Base-by-base conservation (phyloP, 2,329 filamentous ascomycete genomes). In the Ilyonectria mors-panacis region DNA sequence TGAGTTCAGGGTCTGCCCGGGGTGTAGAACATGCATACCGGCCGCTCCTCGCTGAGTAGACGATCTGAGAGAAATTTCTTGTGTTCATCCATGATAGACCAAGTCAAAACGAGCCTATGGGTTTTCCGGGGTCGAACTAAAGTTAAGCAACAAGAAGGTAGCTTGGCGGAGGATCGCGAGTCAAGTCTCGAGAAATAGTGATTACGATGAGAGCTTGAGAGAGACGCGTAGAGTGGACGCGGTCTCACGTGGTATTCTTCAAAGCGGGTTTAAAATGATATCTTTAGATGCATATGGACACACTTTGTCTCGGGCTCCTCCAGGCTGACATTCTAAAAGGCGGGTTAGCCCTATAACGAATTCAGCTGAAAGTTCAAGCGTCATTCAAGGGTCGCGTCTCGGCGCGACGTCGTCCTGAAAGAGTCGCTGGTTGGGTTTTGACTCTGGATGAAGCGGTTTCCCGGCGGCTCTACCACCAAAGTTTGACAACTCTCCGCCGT, bases 31-130 rank as follows among this genome's bases (percentile, higher is more conserved):
- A 39, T 19, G 79, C 88, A 77, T 81, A 95, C 93, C 69, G 92
- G 87, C 70, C 89, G 89, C 71, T 91, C 89, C 77, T 97, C 93
- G 65, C 90, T 91, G 70, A 97, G 85, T 64, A 97, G 87, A 76
- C 91, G 89, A 73, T 91, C 89, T 5, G 93, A 92, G 7, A 97
- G 87, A 75, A 90, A 95, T 63, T 90, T 91, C 71, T 85, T 90
- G 77, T 93, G 91, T 70, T 92, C 88, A 2, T 86, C 85, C 88
- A 90, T 89, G 33, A 39, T 68, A 2, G 26, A 8, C 55, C 6
- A 19, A 53, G 15, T 7, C 23, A 7, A 37, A 19, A 4, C 26
- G 28, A 45, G 44, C 6, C 47, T 19, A 23, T 28, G 21, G 2
- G 30, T 33, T 13, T 35, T n/a, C 17, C 13, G 45, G n/a, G 8